A percentile compares a stretch with the other conserved stretches of the same genome.
These are phyloP conservation scores for Chaetothyriales sp. DNA, from an alignment of 2,329 filamentous ascomycete species.

Conservation along the genomic window DNA sequence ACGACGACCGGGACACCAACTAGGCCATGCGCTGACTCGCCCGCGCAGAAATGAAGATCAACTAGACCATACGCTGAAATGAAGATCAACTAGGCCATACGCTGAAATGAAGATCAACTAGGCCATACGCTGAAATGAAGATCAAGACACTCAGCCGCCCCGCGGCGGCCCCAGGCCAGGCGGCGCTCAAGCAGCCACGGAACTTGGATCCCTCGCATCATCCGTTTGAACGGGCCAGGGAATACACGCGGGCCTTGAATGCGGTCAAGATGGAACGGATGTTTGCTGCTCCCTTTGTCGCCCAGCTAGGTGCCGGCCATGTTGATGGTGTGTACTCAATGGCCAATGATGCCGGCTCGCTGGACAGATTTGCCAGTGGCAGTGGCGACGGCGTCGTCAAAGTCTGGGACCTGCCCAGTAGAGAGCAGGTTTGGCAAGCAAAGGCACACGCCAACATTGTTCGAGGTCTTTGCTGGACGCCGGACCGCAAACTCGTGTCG, in stretches of 20 bases:
- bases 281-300: constrained; percentile 75
- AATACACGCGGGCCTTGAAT: constrained; percentile 66
- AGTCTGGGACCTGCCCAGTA: constrained; percentile 67
- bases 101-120: neutral
- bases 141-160: constrained; percentile 41
- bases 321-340: constrained; percentile 80
- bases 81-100: neutral
- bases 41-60: no score
- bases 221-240: constrained; percentile 79
- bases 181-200: constrained; percentile 32
- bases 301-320: constrained; percentile 76
- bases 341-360: constrained; percentile 62
- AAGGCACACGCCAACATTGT: constrained; percentile 88
- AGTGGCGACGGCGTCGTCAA: constrained; percentile 90
- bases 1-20: no score
- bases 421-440: constrained; percentile 61
- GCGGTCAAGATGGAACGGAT: constrained; percentile 88
- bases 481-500: constrained; percentile 69
- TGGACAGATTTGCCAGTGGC: constrained; percentile 65
- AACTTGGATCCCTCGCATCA: constrained; percentile 70
- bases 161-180: constrained; percentile 33
- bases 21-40: no score
- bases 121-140: constrained; percentile 27
- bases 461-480: constrained; percentile 81
- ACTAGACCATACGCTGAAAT: no score